Evolutionary conservation across 805 yeast species (phyloP), one percentile per base, ranked within the genome.

Genomic region (Saturnispora quitensis): DNA sequence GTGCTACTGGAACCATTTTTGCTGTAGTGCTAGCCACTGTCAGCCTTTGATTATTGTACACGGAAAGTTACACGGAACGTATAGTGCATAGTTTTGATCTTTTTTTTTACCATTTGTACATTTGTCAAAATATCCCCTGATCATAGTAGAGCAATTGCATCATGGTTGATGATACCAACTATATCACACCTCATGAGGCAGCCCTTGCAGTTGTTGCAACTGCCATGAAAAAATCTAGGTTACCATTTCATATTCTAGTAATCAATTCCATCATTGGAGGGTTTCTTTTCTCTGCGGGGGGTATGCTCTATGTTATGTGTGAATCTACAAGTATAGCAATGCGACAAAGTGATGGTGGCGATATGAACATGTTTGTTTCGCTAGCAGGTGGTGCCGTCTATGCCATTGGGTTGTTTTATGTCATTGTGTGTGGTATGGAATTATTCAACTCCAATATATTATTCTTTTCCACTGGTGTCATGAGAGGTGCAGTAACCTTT

Each of bases 171-270:
- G 84, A 80, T 58, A 69, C 77, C 2, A 68, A 73, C 57, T 86
- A 84, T 60, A 73, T 84, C 47, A 80, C 89, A 4, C 86, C 91
- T 6, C 82, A 86, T 67, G 95, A 86, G 60, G 82, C 91, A 2
- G 93, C 93, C 0, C 66, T 86, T 48, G 93, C 95, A 0, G 84
- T 85, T 40, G 91, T 86, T 18, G 95, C 95, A 8, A 86, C 93
- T 0, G 74, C 89, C 2, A 86, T 86, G 93, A 86, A 86, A 65
- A 86, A 86, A 61, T 77, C 90, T 4, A 73, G 95, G 64, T 73
- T 84, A 28, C 74, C 80, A 56, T 57, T 80, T 4, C 83, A 81
- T 53, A 73, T 82, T 1, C 62, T 86, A n/a, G 56, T 79, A 0
- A 60, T 85, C 20, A 84, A 84, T 62, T 80, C 89, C 0, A 63